Percentiles rank a stretch among this genome's conserved stretches.
Evolutionary conservation across 192 early-diverging fungal species (phyloP).

Genomic region (Coemansia asiatica): DNA sequence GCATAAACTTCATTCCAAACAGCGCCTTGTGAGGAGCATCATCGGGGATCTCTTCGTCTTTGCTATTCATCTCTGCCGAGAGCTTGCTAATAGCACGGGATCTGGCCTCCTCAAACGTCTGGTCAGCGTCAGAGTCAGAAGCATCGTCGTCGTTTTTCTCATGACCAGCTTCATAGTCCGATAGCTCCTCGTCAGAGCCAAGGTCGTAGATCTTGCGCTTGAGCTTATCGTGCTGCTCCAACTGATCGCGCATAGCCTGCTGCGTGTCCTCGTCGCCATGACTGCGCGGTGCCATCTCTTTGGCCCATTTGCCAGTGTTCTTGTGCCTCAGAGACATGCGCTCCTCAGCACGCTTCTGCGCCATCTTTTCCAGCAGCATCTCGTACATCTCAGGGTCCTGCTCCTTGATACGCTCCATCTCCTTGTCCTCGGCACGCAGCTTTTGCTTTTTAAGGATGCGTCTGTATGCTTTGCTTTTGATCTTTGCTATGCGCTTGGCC

Average conservation of each 20-base stretch:
- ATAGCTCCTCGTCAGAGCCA: conserved; percentile 58
- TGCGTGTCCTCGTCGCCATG: conserved; percentile 65
- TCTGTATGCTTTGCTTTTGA: conserved; percentile 95
- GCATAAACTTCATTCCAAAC: conserved; percentile 99
- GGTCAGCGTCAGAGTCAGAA: conserved; percentile 23
- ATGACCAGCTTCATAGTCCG: conserved; percentile 46
- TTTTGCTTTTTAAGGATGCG: conserved; percentile 85
- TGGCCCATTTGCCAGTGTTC: conserved; percentile 96
- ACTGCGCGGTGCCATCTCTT: conserved; percentile 64
- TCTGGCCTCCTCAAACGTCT: conserved; percentile 22
- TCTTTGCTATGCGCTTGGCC: conserved; percentile 89
- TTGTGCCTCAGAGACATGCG: conserved; percentile 93
- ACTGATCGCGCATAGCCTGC: conserved; percentile 81
- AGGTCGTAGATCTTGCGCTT: conserved; percentile 79
- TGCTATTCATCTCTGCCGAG: conserved; percentile 12
- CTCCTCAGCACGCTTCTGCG: conserved; percentile 72
- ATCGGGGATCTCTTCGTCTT: conserved; percentile 40
- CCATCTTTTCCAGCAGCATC: conserved; percentile 44
- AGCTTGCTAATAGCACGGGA: conserved; percentile 14
- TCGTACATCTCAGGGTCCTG: conserved; percentile 65
- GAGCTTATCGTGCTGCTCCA: conserved; percentile 73
- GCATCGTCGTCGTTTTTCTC: conserved; percentile 33
- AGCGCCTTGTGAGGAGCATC: conserved; percentile 72
- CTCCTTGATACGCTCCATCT: conserved; percentile 64
- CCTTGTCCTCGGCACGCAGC: conserved; percentile 61